phyloP scores from a whole-genome alignment of 306 rosid species.

The Trichosanthes truncata region DNA sequence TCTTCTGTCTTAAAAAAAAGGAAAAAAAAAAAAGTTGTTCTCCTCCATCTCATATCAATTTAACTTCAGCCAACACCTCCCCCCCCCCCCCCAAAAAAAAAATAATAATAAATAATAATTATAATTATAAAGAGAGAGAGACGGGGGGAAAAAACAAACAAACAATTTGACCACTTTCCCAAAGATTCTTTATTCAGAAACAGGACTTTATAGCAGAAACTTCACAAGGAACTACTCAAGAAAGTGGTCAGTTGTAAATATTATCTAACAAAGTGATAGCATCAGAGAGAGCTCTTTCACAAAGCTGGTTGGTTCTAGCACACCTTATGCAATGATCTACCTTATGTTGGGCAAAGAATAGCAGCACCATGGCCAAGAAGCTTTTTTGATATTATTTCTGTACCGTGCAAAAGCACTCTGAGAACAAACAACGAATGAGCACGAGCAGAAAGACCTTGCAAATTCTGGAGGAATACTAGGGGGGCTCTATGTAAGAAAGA shows the following conservation, averaged over 20 bases:
- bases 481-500: background rate
- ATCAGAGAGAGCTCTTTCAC: background rate
- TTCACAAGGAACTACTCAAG: background rate
- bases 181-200: background rate
- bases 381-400: background rate
- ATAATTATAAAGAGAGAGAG: no score
- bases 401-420: background rate
- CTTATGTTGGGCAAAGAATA: background rate
- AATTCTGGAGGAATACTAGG: background rate
- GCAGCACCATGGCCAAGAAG: slow-evolving; percentile 4
- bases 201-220: background rate
- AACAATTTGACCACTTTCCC: background rate
- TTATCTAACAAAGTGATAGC: background rate
- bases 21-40: background rate
- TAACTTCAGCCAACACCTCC: background rate
- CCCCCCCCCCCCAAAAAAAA: no score
- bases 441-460: background rate
- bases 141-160: no score
- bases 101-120: background rate
- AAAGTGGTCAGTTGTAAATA: background rate
- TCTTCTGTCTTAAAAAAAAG: background rate
- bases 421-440: background rate
- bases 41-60: background rate
- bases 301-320: background rate
- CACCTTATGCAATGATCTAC: slow-evolving; percentile 2